Evolutionary conservation across 2,329 filamentous ascomycete genomes (phyloP), one percentile per base, ranked within the genome.

Genomic region (Trichophyton simii): DNA sequence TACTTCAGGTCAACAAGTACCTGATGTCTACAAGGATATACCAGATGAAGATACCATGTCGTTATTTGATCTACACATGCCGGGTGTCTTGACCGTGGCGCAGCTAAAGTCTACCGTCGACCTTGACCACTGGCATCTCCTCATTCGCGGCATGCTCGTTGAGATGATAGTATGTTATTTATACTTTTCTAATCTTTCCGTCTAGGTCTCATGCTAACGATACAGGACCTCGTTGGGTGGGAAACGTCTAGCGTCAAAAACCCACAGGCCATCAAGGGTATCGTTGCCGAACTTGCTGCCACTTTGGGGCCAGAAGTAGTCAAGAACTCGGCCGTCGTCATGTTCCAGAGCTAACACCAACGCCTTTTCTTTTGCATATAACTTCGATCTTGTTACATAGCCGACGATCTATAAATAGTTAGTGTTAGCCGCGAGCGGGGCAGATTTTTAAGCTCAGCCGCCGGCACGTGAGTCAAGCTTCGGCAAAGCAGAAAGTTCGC

Each of bases 151-250:
- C 4, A 69, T 70, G 7, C 70, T 79, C 44, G 69, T 79, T 18
- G 71, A 77, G 46, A 72, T 79, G 70, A 72, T 68, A 66, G 76
- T 77, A 68, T 68, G 71, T 61, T 20, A 9, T 20, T n/a, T 1
- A 52, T 18, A 5, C 41, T 20, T 6, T 44, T 18, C 20, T 20
- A 11, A 0, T 31, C 15, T 18, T 15, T 59, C 0, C n/a, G 6
- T 36, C 11, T 4, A 18, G 41, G 9, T 18, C 11, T 9, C 6
- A 36, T 57, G 44, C 44, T 60, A 44, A 52, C 34, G 31, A 6
- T 38, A 48, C 61, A 78, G 74, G 77, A 79, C 60, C 69, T 79
- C 8, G 73, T 76, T 38, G 72, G 72, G n/a, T 80, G 78, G 77
- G 77, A 79, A 60, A 65, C 65, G 15, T 75, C 74, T 67, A 68